A percentile compares a stretch with the other conserved stretches of the same genome.
Evolutionary conservation across 2,329 filamentous ascomycete species (phyloP).

Genomic region (Elsinoe ampelina): DNA sequence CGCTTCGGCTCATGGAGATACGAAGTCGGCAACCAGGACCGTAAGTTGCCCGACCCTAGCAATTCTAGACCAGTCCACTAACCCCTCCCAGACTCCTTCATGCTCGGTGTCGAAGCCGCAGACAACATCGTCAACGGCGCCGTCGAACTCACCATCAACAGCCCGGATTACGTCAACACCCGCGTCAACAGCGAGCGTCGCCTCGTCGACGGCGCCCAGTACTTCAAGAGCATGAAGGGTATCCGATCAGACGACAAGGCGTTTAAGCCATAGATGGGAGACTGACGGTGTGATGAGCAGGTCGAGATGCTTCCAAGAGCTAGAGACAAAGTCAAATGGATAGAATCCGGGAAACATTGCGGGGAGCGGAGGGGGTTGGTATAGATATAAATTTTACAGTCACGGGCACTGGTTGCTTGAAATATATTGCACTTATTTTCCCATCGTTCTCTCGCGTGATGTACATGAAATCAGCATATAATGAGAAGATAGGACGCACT

Average conservation of each 20-base stretch:
- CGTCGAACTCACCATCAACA: constrained; percentile 88
- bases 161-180: constrained; percentile 88
- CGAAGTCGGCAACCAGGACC: constrained; percentile 94
- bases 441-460: no score
- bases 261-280: constrained; percentile 17
- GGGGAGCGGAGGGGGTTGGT: background rate
- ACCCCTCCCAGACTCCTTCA: constrained; percentile 59
- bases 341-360: background rate
- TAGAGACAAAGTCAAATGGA: background rate
- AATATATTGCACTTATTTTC: background rate
- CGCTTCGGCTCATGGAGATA: constrained; percentile 98
- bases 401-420: constrained; percentile 1
- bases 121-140: constrained; percentile 85
- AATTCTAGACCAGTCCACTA: background rate
- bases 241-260: constrained; percentile 21
- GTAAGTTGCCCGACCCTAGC: background rate
- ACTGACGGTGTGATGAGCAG: background rate
- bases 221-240: constrained; percentile 40
- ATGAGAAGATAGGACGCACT: no score
- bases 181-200: constrained; percentile 59
- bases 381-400: background rate
- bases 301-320: background rate
- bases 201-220: constrained; percentile 52
- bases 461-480: no score
- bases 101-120: constrained; percentile 88